Base-by-base conservation (phyloP, 176 grass and related monocot species). In the Pontederia crassipes region DNA sequence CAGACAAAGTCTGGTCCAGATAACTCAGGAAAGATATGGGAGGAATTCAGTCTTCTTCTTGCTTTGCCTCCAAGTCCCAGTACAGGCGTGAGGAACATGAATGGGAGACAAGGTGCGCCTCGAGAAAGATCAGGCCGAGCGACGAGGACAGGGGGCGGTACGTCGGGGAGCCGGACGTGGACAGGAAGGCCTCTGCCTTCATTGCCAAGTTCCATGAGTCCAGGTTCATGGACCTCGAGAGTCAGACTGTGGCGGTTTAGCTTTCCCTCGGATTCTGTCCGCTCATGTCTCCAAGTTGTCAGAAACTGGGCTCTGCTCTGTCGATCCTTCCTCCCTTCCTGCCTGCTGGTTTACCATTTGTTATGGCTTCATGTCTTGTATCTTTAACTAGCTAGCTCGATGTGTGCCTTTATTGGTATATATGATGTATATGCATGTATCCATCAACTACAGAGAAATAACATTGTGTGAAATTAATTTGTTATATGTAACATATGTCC, bases 131-230 rank as follows among this genome's bases (percentile, higher is more conserved):
- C 55, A 62, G 82, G 68, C 85, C 89, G 50, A 89, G 85, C 76
- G 89, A 95, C 54, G 70, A 89, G 64, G 85, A 95, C 49, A 32
- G 78, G 58, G 71, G 74, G 17, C 46, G 75, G 67, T 88, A 82
- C 59, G 67, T 88, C 20, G 78, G 85, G 1, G 81, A 95, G 70
- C 73, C 61, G 15, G 79, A 89, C 74, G 82, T 95, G 28, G 85
- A 95, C 79, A 24, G 0, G 1, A 70, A 65, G 51, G 51, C 51
- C 51, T 53, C 51, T n/a, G 51, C 51, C 51, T 53, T 53, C 51
- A 53, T 53, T 14, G 51, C 51, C 51, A 53, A 53, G 51, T 53
- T 53, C 51, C 51, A 35, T 35, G 29, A 35, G 51, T 14, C 51
- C 13, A 12, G 51, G 13, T 53, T 53, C 51, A n/a, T 53, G 13